These are phyloP conservation scores for Thoreauomyces humboldtii DNA, from an alignment of 192 early-diverging fungal species.

Conservation along the genomic window DNA sequence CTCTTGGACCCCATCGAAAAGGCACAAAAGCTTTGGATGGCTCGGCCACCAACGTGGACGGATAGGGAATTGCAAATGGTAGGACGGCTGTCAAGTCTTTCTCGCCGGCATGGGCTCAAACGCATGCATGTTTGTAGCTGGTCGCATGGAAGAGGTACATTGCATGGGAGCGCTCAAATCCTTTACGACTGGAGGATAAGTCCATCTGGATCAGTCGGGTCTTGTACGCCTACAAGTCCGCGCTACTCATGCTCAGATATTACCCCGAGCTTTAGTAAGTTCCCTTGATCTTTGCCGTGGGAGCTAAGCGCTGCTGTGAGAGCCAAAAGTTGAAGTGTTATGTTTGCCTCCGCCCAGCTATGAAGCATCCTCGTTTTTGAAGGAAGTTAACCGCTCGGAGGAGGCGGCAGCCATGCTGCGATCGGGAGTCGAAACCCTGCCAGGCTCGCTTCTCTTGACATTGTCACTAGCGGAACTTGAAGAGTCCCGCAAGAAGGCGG, in stretches of 20 bases:
- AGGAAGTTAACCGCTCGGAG: slow-evolving; percentile 35
- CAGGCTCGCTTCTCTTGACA: slow-evolving; percentile 58
- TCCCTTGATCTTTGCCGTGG: not conserved
- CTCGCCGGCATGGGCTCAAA: no score
- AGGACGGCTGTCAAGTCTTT: no score
- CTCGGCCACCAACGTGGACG: slow-evolving; percentile 79
- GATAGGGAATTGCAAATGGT: slow-evolving; percentile 60
- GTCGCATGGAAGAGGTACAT: slow-evolving; percentile 85
- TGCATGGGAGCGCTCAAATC: slow-evolving; percentile 87
- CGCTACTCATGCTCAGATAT: slow-evolving; percentile 76
- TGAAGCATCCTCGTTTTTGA: slow-evolving; percentile 32
- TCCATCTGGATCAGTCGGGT: slow-evolving; percentile 63
- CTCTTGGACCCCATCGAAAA: slow-evolving; percentile 75
- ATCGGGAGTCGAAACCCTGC: slow-evolving; percentile 66
- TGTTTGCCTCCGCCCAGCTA: slow-evolving; percentile 10
- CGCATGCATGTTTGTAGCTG: slow-evolving; percentile 48
- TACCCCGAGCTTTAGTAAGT: slow-evolving; percentile 88
- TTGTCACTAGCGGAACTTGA: slow-evolving; percentile 49
- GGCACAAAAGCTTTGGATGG: slow-evolving; percentile 54
- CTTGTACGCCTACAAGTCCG: slow-evolving; percentile 81
- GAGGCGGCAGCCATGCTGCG: slow-evolving; percentile 68
- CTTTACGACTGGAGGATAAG: slow-evolving; percentile 72
- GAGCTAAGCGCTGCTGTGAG: slow-evolving; percentile 5
- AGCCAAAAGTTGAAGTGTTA: not conserved
- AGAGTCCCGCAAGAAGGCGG: slow-evolving; percentile 40